These are phyloP conservation scores for Ogataea chonburiensis DNA, from an alignment of 805 yeast genomes.

Conservation along the genomic window DNA sequence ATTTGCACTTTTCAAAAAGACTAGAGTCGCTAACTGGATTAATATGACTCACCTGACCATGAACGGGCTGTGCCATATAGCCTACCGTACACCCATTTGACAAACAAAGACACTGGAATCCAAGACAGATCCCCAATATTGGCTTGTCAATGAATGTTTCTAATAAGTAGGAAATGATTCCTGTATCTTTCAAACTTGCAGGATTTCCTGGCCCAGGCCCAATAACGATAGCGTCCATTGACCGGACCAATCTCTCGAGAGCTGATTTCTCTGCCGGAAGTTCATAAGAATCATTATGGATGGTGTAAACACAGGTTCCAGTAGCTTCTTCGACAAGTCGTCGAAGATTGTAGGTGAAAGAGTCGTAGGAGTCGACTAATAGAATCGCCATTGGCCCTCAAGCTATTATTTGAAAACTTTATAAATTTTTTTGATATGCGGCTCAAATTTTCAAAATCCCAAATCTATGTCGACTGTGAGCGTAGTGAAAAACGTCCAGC, in stretches of 20 bases:
- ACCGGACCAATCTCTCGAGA: constrained; percentile 43
- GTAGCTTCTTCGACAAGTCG: constrained; percentile 57
- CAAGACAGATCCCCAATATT: constrained; percentile 87
- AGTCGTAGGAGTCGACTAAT: constrained; percentile 90
- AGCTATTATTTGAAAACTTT: not conserved
- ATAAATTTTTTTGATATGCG: too few relatives aligned
- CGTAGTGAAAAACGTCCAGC: constrained; percentile 21
- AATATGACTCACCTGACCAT: constrained; percentile 78
- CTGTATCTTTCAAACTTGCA: constrained; percentile 56
- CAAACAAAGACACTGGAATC: constrained; percentile 80
- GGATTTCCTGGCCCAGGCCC: constrained; percentile 99
- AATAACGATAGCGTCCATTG: constrained; percentile 72
- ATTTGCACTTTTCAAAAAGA: constrained; percentile 43
- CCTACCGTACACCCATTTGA: constrained; percentile 54
- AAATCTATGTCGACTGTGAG: constrained; percentile 14
- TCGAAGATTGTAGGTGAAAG: constrained; percentile 83
- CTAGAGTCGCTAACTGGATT: constrained; percentile 26
- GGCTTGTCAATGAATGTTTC: constrained; percentile 48
- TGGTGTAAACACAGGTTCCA: constrained; percentile 48
- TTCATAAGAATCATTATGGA: constrained; percentile 60
- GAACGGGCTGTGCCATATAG: constrained; percentile 60
- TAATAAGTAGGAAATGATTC: constrained; percentile 62
- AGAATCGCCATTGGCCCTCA: constrained; percentile 47
- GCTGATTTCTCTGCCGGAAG: constrained; percentile 32
- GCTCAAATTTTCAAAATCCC: not conserved